Evolutionary conservation across 2,329 filamentous ascomycete species (phyloP).

Genomic region (Fusarium guadeloupense): DNA sequence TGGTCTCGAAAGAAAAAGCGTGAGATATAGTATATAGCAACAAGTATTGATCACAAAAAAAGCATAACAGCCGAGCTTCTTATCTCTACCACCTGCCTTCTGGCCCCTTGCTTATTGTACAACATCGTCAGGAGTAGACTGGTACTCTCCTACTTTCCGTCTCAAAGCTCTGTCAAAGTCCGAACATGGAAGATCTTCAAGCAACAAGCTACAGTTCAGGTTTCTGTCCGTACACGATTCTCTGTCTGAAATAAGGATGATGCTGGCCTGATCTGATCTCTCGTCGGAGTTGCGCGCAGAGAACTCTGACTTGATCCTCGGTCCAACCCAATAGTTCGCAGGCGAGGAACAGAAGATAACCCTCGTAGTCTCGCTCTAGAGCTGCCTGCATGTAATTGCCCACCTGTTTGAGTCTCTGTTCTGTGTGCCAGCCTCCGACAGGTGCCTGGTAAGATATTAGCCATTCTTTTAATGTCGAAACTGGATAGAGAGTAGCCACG

Average conservation of each 20-base stretch:
- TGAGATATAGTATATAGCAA: too few relatives aligned
- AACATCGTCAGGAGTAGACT: not conserved
- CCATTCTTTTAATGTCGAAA: fast-evolving
- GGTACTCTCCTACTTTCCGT: not conserved
- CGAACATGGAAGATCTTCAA: too few relatives aligned
- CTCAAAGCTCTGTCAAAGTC: not conserved
- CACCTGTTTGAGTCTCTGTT: not conserved
- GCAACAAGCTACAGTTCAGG: not conserved
- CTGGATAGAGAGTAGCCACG: fast-evolving
- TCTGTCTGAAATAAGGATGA: conserved; percentile 19
- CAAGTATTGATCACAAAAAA: too few relatives aligned
- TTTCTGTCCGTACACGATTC: conserved; percentile 15
- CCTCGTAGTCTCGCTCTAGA: conserved; percentile 13
- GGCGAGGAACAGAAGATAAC: conserved; percentile 7
- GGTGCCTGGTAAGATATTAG: conserved; percentile 1
- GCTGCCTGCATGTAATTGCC: conserved; percentile 12
- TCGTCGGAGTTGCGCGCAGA: conserved; percentile 4
- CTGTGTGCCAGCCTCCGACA: conserved; percentile 2
- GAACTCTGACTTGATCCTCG: not conserved
- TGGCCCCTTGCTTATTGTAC: too few relatives aligned
- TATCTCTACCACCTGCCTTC: too few relatives aligned
- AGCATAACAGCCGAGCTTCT: too few relatives aligned
- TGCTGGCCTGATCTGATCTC: conserved; percentile 9
- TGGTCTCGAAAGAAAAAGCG: too few relatives aligned
- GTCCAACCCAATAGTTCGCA: conserved; percentile 15